Evolutionary conservation across 345 rosid genomes (phyloP), one percentile per base, ranked within the genome.

Genomic region (Mercurialis annua): DNA sequence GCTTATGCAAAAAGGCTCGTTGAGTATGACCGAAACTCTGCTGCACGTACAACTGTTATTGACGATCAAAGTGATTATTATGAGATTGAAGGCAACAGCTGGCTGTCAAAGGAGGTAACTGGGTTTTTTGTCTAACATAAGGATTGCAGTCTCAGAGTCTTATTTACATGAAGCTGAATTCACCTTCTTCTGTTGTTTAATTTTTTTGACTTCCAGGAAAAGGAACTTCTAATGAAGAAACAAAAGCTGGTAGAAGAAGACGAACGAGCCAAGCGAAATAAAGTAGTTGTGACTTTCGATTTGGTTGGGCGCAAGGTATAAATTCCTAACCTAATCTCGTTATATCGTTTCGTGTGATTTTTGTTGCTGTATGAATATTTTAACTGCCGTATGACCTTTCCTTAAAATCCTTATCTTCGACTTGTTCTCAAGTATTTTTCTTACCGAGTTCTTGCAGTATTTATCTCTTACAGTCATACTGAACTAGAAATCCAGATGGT

Each of bases 1-100:
- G 97, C 95, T 63, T 94, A 81, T 75, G 84, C 98, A 7, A 94
- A 87, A 77, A 82, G 98, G 78, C 92, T 94, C 47, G 92, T 94
- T 44, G 99, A 91, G 10, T 94, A 91, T 65, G 98, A 94, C 75
- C 81, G 92, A 57, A 86, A 94, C 61, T 69, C 99, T 11, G 98
- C 99, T 0, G 95, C 95, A 0, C 95, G 99, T 59, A 94, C 99
- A 11, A 85, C 90, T 6, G 98, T 89, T 67, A 91, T 91, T 62
- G 99, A 94, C 76, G 99, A 94, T 77, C 99, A 94, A 65, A 91
- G 99, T 70, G 98, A 91, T 75, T 91, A 94, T 76, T 94, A 89
- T 26, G 99, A 89, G 76, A 78, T 84, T n/a, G 97, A 91, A 80
- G 85, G 90, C 48, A 94, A 90, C 70, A 91, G 76, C 74, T 94